phyloP scores from a whole-genome alignment of 345 rosid genomes.

The Erodium maritimum region DNA sequence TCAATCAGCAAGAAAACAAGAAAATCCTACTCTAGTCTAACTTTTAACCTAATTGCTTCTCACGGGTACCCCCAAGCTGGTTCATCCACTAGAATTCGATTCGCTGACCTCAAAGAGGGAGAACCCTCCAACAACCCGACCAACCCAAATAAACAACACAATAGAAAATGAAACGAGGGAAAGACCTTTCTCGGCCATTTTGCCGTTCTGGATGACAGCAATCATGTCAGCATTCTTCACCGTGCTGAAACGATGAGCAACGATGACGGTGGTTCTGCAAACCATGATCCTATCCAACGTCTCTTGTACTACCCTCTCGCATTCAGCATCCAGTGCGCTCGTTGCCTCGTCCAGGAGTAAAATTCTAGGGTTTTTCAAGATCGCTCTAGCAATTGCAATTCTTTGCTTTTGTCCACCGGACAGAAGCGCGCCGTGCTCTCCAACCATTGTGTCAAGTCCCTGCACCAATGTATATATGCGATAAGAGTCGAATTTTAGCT shows the following conservation, averaged over 20 bases:
- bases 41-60: no score
- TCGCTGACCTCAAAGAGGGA: no score
- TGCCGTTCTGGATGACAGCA: conserved; percentile 71
- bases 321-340: conserved; percentile 83
- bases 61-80: no score
- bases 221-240: conserved; percentile 58
- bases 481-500: no score
- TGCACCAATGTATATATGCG: no score
- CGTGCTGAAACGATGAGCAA: conserved; percentile 81
- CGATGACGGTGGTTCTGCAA: conserved; percentile 60
- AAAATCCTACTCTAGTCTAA: no score
- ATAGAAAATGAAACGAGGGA: no score
- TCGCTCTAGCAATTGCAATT: conserved; percentile 81
- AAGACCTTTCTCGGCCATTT: conserved; percentile 74
- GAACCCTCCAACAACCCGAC: no score
- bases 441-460: conserved; percentile 83
- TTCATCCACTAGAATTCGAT: no score
- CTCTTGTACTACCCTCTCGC: conserved; percentile 76
- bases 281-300: conserved; percentile 76
- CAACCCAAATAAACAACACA: no score
- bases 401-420: conserved; percentile 98
- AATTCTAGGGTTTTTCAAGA: conserved; percentile 62
- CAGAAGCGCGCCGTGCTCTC: conserved; percentile 87
- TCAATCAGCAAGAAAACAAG: no score
- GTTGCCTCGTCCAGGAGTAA: conserved; percentile 85